Evolutionary conservation across 352 stramenopile genomes (phyloP), one percentile per base, ranked within the genome.

Genomic region (Thalassiosira hispida): DNA sequence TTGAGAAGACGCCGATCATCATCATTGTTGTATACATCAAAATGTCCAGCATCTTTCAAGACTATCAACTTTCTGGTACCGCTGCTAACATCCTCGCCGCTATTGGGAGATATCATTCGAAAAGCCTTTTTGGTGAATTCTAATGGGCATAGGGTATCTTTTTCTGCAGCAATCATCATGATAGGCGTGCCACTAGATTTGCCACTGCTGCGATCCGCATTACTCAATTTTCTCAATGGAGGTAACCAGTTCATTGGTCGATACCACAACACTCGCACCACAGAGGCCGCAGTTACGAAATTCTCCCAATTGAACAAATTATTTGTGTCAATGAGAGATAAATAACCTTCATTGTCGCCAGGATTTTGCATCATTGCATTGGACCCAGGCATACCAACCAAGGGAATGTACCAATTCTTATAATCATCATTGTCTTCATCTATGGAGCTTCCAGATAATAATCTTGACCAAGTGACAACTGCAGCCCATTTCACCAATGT

Each of bases 291-390:
- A 8, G 73, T 56, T 0, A 46, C 59, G 20, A 49, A 22, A 81
- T 81, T 81, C n/a, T 63, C 63, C 73, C 73, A 81, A 33, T 40
- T 12, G 53, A 11, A 29, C 5, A 49, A 2, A 35, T 29, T 42
- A n/a, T 4, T 12, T 6, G 25, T 40, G 0, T 35, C 18, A 31
- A 52, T n/a, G 5, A 81, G 38, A 8, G 27, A 18, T 8, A 2
- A n/a, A 62, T 77, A 81, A 55, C 73, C 73, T 53, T 76, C 29
- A 9, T 71, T 42, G 49, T 81, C 73, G 23, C 73, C 73, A 44
- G 42, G 63, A 75, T 81, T 81, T 67, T 81, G 73, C 63, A 81
- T 70, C 12, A 72, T 40, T 14, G 73, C 73, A 7, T 22, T 14
- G 12, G 73, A 81, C 44, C 73, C 73, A 20, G 73, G 73, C 25